phyloP scores from a whole-genome alignment of 176 grass and related monocot genomes.

The Oryza glaberrima region DNA sequence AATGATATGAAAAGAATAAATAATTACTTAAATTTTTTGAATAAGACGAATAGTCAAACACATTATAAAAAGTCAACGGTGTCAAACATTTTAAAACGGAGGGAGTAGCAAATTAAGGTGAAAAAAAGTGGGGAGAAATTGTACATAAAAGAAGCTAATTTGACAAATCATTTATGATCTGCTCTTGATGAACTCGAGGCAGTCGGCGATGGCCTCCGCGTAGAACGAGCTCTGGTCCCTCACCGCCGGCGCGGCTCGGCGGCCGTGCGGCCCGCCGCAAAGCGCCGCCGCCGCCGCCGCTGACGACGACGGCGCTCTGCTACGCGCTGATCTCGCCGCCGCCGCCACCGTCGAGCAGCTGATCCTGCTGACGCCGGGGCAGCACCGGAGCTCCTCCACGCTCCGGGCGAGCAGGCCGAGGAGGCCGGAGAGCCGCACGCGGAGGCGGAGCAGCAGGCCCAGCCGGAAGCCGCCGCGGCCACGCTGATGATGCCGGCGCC shows the following conservation, averaged over 20 bases:
- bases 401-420: constrained; percentile 38
- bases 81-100: too few species aligned
- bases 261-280: too few species aligned
- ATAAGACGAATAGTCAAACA: too few species aligned
- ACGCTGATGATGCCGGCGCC: neutral
- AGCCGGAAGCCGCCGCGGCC: constrained; percentile 42
- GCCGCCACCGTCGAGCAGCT: neutral
- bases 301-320: too few species aligned
- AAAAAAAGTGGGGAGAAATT: neutral
- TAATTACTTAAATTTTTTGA: too few species aligned
- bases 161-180: constrained; percentile 18
- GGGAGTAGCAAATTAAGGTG: neutral
- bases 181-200: constrained; percentile 70
- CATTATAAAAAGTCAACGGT: too few species aligned
- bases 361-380: constrained; percentile 26
- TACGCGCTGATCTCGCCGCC: neutral
- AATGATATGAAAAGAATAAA: too few species aligned
- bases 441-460: constrained; percentile 48
- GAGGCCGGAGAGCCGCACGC: constrained; percentile 45
- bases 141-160: neutral
- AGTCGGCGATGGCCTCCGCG: constrained; percentile 62
- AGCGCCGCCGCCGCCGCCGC: neutral
- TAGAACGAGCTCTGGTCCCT: constrained; percentile 53
- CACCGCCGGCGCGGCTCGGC: neutral
- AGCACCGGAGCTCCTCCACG: constrained; percentile 63